Conservation (phyloP, 441 rosid genomes). For the Pelargonium australe region DNA sequence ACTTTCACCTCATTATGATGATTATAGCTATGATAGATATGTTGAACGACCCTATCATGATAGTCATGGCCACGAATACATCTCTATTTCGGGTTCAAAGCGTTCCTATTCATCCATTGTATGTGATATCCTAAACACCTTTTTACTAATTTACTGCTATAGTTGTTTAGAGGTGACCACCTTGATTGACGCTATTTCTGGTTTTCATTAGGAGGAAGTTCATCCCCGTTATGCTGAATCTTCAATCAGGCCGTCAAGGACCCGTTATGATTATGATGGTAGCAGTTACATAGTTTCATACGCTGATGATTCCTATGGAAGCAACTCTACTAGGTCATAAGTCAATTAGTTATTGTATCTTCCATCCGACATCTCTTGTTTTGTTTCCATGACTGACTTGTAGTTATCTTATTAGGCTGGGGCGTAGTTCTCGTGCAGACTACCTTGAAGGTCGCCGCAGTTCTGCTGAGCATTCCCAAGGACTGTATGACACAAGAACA, state of each 20-base stretch:
- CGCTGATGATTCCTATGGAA: not conserved
- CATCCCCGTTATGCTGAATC: slow-evolving; percentile 7
- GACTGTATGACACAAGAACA: slow-evolving; percentile 1
- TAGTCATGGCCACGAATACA: not conserved
- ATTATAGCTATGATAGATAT: slow-evolving; percentile 6
- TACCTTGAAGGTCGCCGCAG: not conserved
- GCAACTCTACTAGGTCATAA: not conserved
- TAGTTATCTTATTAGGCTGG: not conserved
- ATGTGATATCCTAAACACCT: not conserved
- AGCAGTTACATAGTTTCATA: not conserved
- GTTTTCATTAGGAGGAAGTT: slow-evolving; percentile 3
- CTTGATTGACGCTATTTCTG: not conserved
- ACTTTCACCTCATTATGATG: not conserved
- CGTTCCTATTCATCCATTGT: not conserved
- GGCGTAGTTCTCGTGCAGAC: not conserved
- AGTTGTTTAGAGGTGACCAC: not conserved
- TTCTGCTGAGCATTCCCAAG: not conserved
- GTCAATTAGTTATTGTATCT: not conserved
- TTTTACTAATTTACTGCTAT: not conserved
- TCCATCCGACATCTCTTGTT: not conserved
- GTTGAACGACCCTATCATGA: slow-evolving; percentile 2
- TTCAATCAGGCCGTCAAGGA: slow-evolving; percentile 4
- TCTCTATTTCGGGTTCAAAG: not conserved
- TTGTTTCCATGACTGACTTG: not conserved
- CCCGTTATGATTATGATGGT: not conserved